A percentile compares a stretch with the other conserved stretches of the same genome.
These are phyloP conservation scores for Polytolypa hystricis DNA, from an alignment of 2,329 filamentous ascomycete species.

Conservation along the genomic window DNA sequence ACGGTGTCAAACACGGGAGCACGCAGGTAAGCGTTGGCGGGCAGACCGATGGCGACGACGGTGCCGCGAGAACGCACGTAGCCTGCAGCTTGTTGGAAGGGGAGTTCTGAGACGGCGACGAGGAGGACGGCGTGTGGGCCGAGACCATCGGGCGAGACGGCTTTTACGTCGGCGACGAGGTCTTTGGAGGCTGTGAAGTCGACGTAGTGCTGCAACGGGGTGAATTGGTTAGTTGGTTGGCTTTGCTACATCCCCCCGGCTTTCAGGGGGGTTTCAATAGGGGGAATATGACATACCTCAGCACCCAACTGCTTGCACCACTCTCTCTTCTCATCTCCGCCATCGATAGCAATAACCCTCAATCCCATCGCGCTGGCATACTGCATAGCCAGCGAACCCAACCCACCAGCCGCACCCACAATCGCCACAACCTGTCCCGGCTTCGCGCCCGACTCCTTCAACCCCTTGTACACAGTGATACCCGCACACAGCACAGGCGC, in stretches of 20 bases:
- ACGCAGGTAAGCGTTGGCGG: constrained; percentile 64
- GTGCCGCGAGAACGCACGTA: constrained; percentile 76
- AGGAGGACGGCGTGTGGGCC: constrained; percentile 82
- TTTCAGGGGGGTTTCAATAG: too few species aligned
- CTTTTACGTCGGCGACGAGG: constrained; percentile 74
- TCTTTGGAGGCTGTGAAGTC: constrained; percentile 71
- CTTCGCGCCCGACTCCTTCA: constrained; percentile 67
- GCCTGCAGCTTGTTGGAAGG: constrained; percentile 85
- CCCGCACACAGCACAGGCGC: constrained; percentile 75
- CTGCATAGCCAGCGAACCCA: constrained; percentile 70
- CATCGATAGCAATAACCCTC: constrained; percentile 68
- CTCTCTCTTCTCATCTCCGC: constrained; percentile 66
- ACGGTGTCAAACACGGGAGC: constrained; percentile 87
- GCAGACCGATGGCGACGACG: constrained; percentile 82
- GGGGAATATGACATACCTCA: constrained; percentile 26
- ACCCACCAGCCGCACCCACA: constrained; percentile 74
- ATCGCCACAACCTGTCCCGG: constrained; percentile 73
- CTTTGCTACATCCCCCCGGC: too few species aligned
- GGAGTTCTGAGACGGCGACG: constrained; percentile 77
- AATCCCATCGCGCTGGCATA: constrained; percentile 89
- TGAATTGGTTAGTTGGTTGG: constrained; percentile 8
- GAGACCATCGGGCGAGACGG: constrained; percentile 64
- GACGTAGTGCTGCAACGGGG: constrained; percentile 46
- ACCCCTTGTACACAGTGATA: constrained; percentile 81
- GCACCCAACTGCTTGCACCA: constrained; percentile 60